A percentile compares a stretch with the other conserved stretches of the same genome.
Conservation (phyloP, 2,329 filamentous ascomycete genomes). For the Stagonosporopsis cucurbitacearum region DNA sequence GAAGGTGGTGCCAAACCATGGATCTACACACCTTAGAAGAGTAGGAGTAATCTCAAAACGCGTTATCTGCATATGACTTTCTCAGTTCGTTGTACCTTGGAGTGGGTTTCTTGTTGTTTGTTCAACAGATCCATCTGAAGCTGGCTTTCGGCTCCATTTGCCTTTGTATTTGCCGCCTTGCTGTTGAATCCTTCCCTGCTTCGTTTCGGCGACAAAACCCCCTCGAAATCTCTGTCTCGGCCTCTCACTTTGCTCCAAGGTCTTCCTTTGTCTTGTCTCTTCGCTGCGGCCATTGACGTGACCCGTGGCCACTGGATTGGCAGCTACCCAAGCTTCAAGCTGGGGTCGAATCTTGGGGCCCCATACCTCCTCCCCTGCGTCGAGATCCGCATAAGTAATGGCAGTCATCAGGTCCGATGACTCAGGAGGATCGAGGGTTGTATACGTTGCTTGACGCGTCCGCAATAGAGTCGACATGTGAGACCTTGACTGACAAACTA, state of each 20-base stretch:
- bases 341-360: slow-evolving; percentile 27
- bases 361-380: slow-evolving; percentile 34
- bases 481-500: slow-evolving; percentile 31
- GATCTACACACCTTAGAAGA: slow-evolving; percentile 30
- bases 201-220: slow-evolving; percentile 35
- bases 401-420: slow-evolving; percentile 13
- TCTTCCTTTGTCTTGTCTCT: slow-evolving; percentile 21
- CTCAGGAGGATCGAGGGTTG: slow-evolving; percentile 8
- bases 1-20: slow-evolving; percentile 27
- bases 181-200: slow-evolving; percentile 39
- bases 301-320: slow-evolving; percentile 23
- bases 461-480: slow-evolving; percentile 36
- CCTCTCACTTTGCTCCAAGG: slow-evolving; percentile 17
- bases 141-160: slow-evolving; percentile 30
- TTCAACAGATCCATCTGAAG: neutral
- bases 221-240: slow-evolving; percentile 39
- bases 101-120: neutral
- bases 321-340: slow-evolving; percentile 32
- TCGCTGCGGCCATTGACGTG: slow-evolving; percentile 32
- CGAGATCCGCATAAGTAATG: slow-evolving; percentile 32
- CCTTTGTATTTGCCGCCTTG: slow-evolving; percentile 38
- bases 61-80: too few species aligned
- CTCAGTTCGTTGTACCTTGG: neutral
- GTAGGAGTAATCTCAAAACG: too few species aligned
- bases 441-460: slow-evolving; percentile 35